phyloP scores from a whole-genome alignment of 305 asterid species.

The Fraxinus latifolia region DNA sequence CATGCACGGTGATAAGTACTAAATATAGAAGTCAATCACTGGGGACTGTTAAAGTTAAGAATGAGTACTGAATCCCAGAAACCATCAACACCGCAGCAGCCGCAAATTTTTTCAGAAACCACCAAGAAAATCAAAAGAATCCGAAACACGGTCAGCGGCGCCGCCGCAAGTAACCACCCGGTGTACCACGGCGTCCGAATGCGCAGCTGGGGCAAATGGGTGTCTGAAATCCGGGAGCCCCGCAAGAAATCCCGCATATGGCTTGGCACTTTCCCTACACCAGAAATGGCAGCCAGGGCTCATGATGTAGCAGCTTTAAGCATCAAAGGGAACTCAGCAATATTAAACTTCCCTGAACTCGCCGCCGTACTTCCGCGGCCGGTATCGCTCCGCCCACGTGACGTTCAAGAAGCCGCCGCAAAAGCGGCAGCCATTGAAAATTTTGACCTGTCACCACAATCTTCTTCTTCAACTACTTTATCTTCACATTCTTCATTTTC shows the following conservation, averaged over 20 bases:
- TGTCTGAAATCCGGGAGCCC: conserved; percentile 12
- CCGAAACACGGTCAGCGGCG: neutral
- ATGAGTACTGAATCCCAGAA: neutral
- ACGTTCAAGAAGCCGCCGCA: conserved; percentile 3
- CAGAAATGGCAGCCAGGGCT: conserved; percentile 7
- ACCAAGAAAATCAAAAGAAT: neutral
- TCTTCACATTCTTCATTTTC: neutral
- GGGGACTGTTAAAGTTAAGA: neutral
- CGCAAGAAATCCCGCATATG: conserved; percentile 12
- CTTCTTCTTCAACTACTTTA: neutral
- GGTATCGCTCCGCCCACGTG: neutral
- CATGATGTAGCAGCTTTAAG: conserved; percentile 9
- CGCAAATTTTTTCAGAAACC: neutral
- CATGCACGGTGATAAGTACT: neutral
- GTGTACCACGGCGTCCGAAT: conserved; percentile 3
- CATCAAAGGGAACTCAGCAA: conserved; percentile 9
- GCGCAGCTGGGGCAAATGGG: conserved; percentile 13
- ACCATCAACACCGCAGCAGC: neutral
- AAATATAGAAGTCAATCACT: neutral
- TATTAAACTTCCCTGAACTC: conserved; percentile 5
- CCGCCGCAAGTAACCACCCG: neutral
- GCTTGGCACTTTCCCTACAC: conserved; percentile 2
- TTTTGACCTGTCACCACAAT: neutral
- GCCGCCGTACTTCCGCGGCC: neutral
- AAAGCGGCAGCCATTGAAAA: neutral